Percentiles rank a stretch among this genome's conserved stretches.
Evolutionary conservation across 2,329 filamentous ascomycete species (phyloP).

Genomic region (Catunica adiposa): DNA sequence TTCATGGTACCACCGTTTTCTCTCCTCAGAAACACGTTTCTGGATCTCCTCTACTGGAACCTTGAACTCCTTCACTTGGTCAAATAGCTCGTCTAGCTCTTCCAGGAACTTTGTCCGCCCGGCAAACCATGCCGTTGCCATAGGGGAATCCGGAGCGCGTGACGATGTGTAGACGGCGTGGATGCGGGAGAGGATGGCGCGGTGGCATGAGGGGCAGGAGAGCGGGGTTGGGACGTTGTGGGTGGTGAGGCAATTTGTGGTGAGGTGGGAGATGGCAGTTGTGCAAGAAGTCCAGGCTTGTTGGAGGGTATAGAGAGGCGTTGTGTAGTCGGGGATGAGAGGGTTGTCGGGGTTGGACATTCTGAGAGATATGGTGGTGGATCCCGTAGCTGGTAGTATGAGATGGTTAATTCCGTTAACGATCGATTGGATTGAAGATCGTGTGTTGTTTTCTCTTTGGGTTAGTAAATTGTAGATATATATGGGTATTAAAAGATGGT

Average conservation of each 20-base stretch:
- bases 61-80: constrained; percentile 29
- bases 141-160: not conserved
- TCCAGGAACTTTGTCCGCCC: constrained; percentile 31
- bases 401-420: no score
- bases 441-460: not conserved
- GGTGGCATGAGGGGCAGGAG: constrained; percentile 33
- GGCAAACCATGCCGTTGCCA: constrained; percentile 30
- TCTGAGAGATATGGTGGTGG: no score
- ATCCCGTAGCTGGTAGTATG: no score
- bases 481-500: no score
- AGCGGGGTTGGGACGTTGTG: constrained; percentile 28
- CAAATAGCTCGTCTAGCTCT: constrained; percentile 33
- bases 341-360: constrained; percentile 7
- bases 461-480: not conserved
- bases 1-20: constrained; percentile 36
- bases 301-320: constrained; percentile 12
- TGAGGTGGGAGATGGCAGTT: constrained; percentile 28
- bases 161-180: constrained; percentile 19
- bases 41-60: constrained; percentile 31
- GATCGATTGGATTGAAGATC: not conserved
- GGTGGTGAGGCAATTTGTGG: constrained; percentile 24
- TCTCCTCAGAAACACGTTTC: constrained; percentile 33
- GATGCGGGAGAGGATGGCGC: constrained; percentile 30
- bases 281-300: constrained; percentile 21
- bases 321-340: constrained; percentile 14